These are phyloP conservation scores for Trichoderma erinaceum DNA, from an alignment of 495 filamentous ascomycete genomes.

Conservation along the genomic window DNA sequence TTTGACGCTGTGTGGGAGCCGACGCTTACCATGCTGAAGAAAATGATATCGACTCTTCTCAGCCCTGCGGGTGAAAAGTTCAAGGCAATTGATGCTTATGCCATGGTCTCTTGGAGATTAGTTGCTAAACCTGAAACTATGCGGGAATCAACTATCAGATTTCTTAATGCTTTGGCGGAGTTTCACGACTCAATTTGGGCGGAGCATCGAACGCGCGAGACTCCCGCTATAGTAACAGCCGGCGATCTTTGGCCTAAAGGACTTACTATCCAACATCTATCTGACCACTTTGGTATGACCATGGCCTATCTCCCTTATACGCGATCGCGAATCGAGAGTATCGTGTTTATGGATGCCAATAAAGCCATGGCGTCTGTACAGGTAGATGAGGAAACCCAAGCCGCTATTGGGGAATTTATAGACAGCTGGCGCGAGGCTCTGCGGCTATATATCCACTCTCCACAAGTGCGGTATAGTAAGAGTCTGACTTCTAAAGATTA, in stretches of 20 bases:
- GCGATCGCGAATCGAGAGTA: slow-evolving; percentile 18
- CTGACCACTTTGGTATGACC: neutral
- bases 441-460: slow-evolving; percentile 18
- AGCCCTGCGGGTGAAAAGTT: neutral
- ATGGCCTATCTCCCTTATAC: slow-evolving; percentile 19
- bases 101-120: neutral
- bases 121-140: neutral
- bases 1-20: neutral
- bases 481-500: neutral
- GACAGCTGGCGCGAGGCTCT: slow-evolving; percentile 23
- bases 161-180: neutral
- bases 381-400: slow-evolving; percentile 16
- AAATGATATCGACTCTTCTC: neutral
- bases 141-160: neutral
- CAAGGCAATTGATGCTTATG: neutral
- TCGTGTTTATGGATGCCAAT: slow-evolving; percentile 21
- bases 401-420: slow-evolving; percentile 20
- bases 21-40: neutral
- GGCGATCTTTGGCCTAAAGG: neutral
- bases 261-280: neutral
- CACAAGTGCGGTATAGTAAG: slow-evolving; percentile 1
- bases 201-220: neutral
- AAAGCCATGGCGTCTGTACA: slow-evolving; percentile 16
- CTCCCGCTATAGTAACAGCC: neutral
- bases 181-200: neutral